Evolutionary conservation across 257 asterid genomes (phyloP), one percentile per base, ranked within the genome.

Genomic region (Solanum virginianum): DNA sequence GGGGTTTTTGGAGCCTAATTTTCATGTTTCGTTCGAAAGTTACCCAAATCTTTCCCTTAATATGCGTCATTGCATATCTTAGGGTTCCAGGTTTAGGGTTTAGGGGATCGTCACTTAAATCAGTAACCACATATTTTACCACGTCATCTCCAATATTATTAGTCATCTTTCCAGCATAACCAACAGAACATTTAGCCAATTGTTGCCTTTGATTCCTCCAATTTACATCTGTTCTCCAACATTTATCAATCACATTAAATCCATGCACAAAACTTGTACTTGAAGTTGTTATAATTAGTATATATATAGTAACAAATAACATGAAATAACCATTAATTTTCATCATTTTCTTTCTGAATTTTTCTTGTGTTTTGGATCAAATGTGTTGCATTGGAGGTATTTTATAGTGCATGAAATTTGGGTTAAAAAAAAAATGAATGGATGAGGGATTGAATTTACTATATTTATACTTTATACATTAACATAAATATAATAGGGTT

Each of bases 31-130:
- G 88, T 72, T 89, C 83, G 54, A 95, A 94, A n/a, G 95, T 95
- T 80, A 95, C 86, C 98, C 98, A 95, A 80, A 90, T 90, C 85
- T 94, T 95, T 14, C 98, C 98, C 12, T 75, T 83, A 39, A 93
- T 17, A 51, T 66, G 88, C 1, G 94, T 94, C 90, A 88, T 82
- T 41, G 91, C 98, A 84, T 88, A 89, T 85, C 98, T 94, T 70
- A 95, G 66, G 2, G 94, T 95, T 51, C 97, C 98, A 1, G 93
- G 92, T 80, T 85, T 93, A 5, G 98, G 97, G 85, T 84, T 89
- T 49, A 89, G n/a, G 2, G 94, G 92, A 68, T 95, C 90, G 29
- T 95, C 98, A 9, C 91, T 85, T 0, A 94, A 90, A 55, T 95
- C 94, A 0, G 91, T 94, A 14, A 95, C 96, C 14, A 53, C 83